Conservation (phyloP, 202 grass and related monocot species). For the Zoysia matrella region DNA sequence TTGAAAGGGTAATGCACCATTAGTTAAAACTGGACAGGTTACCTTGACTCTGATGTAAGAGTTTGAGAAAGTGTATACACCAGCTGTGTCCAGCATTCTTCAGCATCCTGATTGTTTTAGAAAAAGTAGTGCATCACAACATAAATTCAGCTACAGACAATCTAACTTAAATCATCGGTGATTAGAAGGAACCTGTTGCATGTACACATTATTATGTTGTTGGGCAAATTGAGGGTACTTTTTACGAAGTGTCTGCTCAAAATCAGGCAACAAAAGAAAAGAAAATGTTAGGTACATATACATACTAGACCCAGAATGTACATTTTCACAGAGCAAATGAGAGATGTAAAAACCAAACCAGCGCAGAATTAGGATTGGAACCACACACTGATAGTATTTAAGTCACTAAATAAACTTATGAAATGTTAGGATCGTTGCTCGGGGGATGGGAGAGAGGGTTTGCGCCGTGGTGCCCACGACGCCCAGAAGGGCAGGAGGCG, state of each 20-base stretch:
- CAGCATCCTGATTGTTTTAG: slow-evolving; percentile 75
- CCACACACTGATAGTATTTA: neutral
- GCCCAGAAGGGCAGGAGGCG: too few species aligned
- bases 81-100: slow-evolving; percentile 98
- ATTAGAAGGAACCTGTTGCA: slow-evolving; percentile 12
- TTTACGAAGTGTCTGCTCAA: neutral
- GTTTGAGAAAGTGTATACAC: slow-evolving; percentile 98
- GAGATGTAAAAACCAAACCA: neutral
- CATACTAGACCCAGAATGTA: neutral
- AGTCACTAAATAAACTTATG: too few species aligned
- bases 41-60: slow-evolving; percentile 90
- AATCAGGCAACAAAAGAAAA: neutral
- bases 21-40: slow-evolving; percentile 27
- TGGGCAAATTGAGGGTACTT: neutral
- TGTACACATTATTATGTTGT: too few species aligned
- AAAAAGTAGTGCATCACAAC: slow-evolving; percentile 23
- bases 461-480: too few species aligned
- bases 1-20: neutral
- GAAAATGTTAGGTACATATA: neutral
- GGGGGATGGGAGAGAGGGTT: too few species aligned
- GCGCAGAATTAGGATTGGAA: neutral
- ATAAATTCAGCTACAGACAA: slow-evolving; percentile 34
- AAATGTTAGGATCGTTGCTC: too few species aligned
- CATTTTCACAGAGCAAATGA: neutral
- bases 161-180: slow-evolving; percentile 18